Evolutionary conservation across 495 filamentous ascomycete species (phyloP).

Genomic region (Xylaria castorea): DNA sequence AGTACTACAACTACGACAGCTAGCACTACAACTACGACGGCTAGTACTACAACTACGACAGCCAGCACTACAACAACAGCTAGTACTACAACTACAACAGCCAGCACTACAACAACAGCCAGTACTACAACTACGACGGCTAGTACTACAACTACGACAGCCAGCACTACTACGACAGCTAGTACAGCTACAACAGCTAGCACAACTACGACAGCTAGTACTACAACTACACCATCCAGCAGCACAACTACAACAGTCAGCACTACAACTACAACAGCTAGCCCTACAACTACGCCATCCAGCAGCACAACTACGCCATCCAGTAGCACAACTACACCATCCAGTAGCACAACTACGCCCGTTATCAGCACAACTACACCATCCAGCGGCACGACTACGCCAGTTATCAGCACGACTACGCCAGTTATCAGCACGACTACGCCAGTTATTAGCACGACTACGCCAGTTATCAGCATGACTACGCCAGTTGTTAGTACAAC

Average conservation of each 20-base stretch:
- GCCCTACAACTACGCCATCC: not conserved
- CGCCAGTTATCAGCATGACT: not conserved
- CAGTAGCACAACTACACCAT: too few relatives aligned
- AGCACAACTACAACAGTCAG: not conserved
- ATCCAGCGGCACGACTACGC: not conserved
- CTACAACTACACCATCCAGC: not conserved
- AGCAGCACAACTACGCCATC: too few relatives aligned
- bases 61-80: not conserved
- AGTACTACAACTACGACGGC: constrained; percentile 1
- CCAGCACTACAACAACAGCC: not conserved
- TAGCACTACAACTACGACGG: not conserved
- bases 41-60: not conserved
- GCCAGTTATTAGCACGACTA: not conserved
- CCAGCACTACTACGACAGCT: not conserved
- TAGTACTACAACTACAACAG: not conserved
- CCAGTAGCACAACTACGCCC: too few relatives aligned
- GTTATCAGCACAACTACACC: not conserved
- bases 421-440: not conserved
- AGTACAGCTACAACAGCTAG: not conserved
- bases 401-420: not conserved
- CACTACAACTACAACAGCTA: not conserved
- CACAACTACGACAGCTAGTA: not conserved
- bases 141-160: not conserved
- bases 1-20: not conserved
- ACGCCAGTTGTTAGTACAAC: too few relatives aligned